Base-by-base conservation (phyloP, 805 yeast genomes). In the Debaryomyces maramus region DNA sequence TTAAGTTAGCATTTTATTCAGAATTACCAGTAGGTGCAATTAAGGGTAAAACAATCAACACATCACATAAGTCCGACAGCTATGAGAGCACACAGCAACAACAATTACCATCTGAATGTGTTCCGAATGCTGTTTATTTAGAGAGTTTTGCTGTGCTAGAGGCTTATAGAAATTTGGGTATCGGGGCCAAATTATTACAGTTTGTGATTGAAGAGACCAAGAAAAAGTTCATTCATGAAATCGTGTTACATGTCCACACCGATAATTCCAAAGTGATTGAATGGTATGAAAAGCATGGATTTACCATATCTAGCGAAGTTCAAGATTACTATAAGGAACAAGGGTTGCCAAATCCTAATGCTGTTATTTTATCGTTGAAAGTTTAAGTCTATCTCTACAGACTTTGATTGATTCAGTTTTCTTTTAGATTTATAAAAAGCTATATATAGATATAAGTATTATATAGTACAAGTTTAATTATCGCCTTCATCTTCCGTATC, bases 1-100 rank as follows among this genome's bases (percentile, higher is more conserved):
- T 74, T 23, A 73, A 81, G 53, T 63, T 81, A 40, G 85, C 83
- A 0, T 85, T 71, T 61, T 84, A 73, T 60, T 76, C 83, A 35
- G 96, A 85, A 53, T 76, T 85, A 5, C 88, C 96, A 6, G 91
- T 88, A 3, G 96, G 93, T 11, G 83, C 81, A 3, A 65, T 88
- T 35, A 80, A 81, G 44, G 83, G 85, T 40, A 72, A 68, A 48
- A 61, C 71, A 6, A 63, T 74, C 38, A 70, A 72, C 41, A 67
- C 77, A 15, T 51, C 65, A 10, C 67, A 71, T 33, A 68, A 65
- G n/a, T 51, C 69, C 4, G 47, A 59, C 19, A 46, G 49, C n/a
- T 56, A 51, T 27, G 62, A 58, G 29, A 50, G 41, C n/a, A 47
- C 59, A 11, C 55, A 50, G 28, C 48, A 51, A 10, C 47, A 50